Evolutionary conservation across 306 rosid species (phyloP).

Genomic region (Sphenostylis stenocarpa): DNA sequence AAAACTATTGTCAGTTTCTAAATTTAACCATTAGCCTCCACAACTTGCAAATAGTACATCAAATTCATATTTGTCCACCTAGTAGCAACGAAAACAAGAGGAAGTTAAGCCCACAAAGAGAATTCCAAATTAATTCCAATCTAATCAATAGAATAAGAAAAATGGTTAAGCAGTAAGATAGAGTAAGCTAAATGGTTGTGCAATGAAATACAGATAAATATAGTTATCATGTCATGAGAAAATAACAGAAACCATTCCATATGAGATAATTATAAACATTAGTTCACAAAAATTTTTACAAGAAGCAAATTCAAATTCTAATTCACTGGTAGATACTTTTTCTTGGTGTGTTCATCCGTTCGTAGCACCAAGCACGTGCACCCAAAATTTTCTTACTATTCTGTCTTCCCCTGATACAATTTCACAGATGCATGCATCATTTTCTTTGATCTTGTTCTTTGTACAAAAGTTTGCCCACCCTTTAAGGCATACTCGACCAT

Average conservation of each 20-base stretch:
- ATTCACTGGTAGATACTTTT: neutral
- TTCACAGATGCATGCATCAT: constrained; percentile 33
- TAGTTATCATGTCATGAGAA: neutral
- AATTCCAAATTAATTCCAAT: neutral
- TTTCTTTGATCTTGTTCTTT: constrained; percentile 3
- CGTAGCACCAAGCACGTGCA: constrained; percentile 19
- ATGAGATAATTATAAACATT: neutral
- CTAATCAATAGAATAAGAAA: neutral
- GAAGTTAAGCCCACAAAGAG: neutral
- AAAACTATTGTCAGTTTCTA: too few species aligned
- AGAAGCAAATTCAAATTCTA: neutral
- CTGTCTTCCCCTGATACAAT: neutral
- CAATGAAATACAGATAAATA: neutral
- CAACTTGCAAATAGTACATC: too few species aligned
- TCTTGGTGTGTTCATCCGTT: neutral
- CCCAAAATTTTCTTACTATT: neutral
- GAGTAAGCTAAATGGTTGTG: neutral
- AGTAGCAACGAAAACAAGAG: neutral
- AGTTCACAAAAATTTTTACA: neutral
- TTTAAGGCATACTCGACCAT: neutral
- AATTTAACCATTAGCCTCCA: too few species aligned
- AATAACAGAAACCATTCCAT: neutral
- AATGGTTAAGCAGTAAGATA: neutral
- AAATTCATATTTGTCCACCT: neutral
- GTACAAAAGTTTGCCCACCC: constrained; percentile 21